A percentile compares a stretch with the other conserved stretches of the same genome.
Evolutionary conservation across 345 rosid species (phyloP).

Genomic region (Eucalyptus brandiana): DNA sequence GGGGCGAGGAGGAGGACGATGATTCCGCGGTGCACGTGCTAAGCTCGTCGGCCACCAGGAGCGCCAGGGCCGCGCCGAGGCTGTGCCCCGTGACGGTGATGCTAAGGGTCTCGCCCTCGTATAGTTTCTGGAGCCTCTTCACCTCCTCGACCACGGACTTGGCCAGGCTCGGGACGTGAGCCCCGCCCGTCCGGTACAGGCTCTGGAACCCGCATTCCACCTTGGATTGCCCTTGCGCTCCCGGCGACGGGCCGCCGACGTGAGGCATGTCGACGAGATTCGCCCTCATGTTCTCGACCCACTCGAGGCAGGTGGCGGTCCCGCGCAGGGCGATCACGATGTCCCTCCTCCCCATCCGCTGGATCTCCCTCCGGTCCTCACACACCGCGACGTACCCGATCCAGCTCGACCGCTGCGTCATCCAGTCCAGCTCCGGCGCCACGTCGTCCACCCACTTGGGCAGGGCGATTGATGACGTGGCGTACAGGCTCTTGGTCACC

Average conservation of each 20-base stretch:
- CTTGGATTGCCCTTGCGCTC: conserved; percentile 16
- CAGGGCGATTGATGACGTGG: conserved; percentile 72
- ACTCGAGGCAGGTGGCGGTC: conserved; percentile 86
- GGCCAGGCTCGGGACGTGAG: conserved; percentile 43
- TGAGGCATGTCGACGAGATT: conserved; percentile 17
- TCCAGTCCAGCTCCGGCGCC: conserved; percentile 86
- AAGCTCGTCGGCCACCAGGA: conserved; percentile 62
- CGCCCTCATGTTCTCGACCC: conserved; percentile 83
- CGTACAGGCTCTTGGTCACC: conserved; percentile 75
- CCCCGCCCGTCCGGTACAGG: conserved; percentile 45
- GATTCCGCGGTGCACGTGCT: conserved; percentile 24
- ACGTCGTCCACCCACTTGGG: conserved; percentile 82
- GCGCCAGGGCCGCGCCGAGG: conserved; percentile 85
- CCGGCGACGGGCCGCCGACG: neutral
- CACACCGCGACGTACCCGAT: conserved; percentile 93
- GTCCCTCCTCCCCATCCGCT: conserved; percentile 94
- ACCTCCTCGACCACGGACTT: conserved; percentile 46
- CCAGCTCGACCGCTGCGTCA: conserved; percentile 95
- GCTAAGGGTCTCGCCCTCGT: conserved; percentile 67
- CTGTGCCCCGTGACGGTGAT: conserved; percentile 89
- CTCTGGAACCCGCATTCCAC: conserved; percentile 85
- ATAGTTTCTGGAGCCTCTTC: conserved; percentile 25
- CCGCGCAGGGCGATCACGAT: conserved; percentile 88
- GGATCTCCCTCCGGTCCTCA: conserved; percentile 71
- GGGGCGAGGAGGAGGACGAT: neutral